Conservation (phyloP, 1,139 yeast genomes). For the Zygoascus meyerae region DNA sequence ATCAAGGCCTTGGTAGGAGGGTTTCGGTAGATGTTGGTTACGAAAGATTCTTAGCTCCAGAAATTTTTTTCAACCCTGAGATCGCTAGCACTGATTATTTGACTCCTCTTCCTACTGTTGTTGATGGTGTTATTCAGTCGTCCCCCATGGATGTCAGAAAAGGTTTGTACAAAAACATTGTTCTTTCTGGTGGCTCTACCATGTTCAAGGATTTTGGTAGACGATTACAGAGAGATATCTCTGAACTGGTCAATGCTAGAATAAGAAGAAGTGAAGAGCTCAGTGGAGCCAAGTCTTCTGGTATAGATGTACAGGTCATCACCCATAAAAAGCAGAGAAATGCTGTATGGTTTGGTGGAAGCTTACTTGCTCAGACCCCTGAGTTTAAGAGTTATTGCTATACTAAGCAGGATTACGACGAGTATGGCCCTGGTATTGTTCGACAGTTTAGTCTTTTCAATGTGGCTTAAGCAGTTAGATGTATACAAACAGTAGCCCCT, state of each 20-base stretch:
- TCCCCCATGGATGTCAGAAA: slow-evolving; percentile 98
- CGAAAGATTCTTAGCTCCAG: slow-evolving; percentile 96
- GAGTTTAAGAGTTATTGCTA: slow-evolving; percentile 95
- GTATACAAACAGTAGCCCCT: background rate
- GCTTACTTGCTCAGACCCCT: slow-evolving; percentile 91
- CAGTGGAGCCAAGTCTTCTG: slow-evolving; percentile 77
- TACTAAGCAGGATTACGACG: slow-evolving; percentile 96
- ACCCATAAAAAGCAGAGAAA: slow-evolving; percentile 96
- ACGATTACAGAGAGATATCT: slow-evolving; percentile 92
- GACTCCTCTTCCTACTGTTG: slow-evolving; percentile 92
- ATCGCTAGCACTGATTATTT: slow-evolving; percentile 91
- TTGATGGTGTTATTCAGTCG: slow-evolving; percentile 90
- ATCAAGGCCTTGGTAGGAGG: slow-evolving; percentile 61
- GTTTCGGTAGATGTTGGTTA: slow-evolving; percentile 88
- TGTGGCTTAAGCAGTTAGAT: slow-evolving; percentile 53
- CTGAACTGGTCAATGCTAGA: slow-evolving; percentile 80
- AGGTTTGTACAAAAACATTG: slow-evolving; percentile 91
- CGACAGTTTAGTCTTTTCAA: slow-evolving; percentile 92
- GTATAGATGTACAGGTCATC: slow-evolving; percentile 95
- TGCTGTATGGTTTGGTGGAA: slow-evolving; percentile 99
- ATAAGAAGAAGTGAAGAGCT: slow-evolving; percentile 72
- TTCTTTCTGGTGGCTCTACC: slow-evolving; percentile 93
- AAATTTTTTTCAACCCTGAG: slow-evolving; percentile 96
- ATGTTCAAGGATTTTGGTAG: slow-evolving; percentile 98
- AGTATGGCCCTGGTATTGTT: slow-evolving; percentile 94